These are phyloP conservation scores for Phaeosphaeria sp. DNA, from an alignment of 2,329 filamentous ascomycete genomes.

Conservation along the genomic window DNA sequence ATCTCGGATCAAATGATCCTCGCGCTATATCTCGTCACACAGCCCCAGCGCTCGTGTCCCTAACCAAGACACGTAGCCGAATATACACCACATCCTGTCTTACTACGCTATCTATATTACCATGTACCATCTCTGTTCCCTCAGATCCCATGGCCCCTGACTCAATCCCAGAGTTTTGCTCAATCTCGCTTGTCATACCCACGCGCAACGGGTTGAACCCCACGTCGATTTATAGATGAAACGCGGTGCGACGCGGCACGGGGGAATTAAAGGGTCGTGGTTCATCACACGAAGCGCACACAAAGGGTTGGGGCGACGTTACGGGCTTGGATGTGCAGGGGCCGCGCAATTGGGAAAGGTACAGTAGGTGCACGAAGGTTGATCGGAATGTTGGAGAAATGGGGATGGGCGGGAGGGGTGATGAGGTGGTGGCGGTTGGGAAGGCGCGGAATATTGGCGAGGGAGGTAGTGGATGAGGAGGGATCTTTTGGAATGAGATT, in stretches of 20 bases:
- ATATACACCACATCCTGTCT: background rate
- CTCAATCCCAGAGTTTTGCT: background rate
- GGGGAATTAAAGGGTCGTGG: background rate
- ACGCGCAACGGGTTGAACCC: background rate
- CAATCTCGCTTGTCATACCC: background rate
- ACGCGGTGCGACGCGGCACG: background rate
- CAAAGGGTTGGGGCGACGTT: background rate
- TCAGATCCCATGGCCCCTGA: background rate
- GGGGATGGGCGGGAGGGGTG: background rate
- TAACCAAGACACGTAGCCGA: background rate
- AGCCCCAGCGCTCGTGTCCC: background rate
- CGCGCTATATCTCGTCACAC: background rate
- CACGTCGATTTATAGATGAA: background rate
- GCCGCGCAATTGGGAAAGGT: background rate
- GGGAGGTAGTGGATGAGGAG: too few species aligned
- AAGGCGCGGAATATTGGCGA: too few species aligned
- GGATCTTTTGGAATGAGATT: too few species aligned
- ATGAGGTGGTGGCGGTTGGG: background rate
- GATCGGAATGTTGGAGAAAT: background rate
- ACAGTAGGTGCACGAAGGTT: background rate
- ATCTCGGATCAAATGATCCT: slow-evolving; percentile 2
- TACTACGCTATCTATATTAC: background rate
- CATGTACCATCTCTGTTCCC: background rate
- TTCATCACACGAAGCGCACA: background rate
- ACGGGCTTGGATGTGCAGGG: background rate